Conservation (phyloP, 2,329 filamentous ascomycete genomes). For the Diaporthe amygdali region DNA sequence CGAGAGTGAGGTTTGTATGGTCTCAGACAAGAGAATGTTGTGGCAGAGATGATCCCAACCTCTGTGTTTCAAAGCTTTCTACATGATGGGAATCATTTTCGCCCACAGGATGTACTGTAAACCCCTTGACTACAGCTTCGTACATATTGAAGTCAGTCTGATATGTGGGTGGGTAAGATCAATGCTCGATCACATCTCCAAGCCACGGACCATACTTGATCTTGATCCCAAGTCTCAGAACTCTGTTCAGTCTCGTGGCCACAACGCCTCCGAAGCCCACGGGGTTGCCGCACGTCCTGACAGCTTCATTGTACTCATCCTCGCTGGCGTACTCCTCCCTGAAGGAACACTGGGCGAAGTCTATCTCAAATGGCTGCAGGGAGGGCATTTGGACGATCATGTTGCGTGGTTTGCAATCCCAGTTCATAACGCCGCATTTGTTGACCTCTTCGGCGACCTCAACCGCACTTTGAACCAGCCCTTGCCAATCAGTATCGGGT, state of each 20-base stretch:
- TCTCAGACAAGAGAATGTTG: too few relatives aligned
- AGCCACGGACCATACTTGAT: background rate
- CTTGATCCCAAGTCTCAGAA: background rate
- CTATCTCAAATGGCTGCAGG: background rate
- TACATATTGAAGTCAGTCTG: too few relatives aligned
- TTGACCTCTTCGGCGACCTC: background rate
- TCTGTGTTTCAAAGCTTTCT: too few relatives aligned
- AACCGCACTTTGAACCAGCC: background rate
- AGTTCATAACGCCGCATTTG: background rate
- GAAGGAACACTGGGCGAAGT: background rate
- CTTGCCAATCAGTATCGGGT: background rate
- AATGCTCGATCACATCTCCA: too few relatives aligned
- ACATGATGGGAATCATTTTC: too few relatives aligned
- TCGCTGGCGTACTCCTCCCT: background rate
- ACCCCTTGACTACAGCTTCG: too few relatives aligned
- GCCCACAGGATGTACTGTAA: too few relatives aligned
- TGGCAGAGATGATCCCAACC: too few relatives aligned
- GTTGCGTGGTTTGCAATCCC: background rate
- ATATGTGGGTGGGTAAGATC: too few relatives aligned
- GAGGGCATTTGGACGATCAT: background rate
- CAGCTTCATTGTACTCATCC: background rate
- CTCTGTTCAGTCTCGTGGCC: background rate
- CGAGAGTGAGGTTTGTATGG: too few relatives aligned
- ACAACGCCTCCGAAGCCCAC: background rate
- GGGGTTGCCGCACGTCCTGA: background rate